Evolutionary conservation across 2,329 filamentous ascomycete species (phyloP).

Genomic region (Apiospora rasikravindrae): DNA sequence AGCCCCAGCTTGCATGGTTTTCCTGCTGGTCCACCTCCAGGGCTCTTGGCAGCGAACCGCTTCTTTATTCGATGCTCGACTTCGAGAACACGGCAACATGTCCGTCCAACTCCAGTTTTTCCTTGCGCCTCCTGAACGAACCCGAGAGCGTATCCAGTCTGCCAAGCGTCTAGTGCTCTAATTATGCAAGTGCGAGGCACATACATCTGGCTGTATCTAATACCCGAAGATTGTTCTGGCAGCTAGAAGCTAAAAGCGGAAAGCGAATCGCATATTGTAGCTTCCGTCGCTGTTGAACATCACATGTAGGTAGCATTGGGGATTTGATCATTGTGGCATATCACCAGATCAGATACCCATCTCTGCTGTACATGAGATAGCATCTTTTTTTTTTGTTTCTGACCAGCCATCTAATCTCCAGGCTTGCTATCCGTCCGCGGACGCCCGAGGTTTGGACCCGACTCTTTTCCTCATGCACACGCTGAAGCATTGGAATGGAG

Average conservation of each 20-base stretch:
- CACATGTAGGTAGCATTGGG: too few species aligned
- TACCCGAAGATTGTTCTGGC: too few species aligned
- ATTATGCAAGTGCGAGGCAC: neutral
- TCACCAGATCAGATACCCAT: too few species aligned
- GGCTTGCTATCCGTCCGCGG: neutral
- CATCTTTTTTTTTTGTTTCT: too few species aligned
- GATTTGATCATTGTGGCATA: neutral
- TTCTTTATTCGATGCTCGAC: neutral
- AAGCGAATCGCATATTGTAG: neutral
- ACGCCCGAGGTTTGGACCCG: too few species aligned
- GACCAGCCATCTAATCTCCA: neutral
- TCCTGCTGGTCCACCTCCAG: neutral
- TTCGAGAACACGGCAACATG: neutral
- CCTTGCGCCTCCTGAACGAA: neutral
- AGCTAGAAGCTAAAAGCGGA: neutral
- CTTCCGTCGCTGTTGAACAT: neutral
- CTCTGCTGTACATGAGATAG: too few species aligned
- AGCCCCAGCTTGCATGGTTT: neutral
- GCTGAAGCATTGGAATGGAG: neutral
- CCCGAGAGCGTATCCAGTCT: neutral
- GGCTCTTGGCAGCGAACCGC: neutral
- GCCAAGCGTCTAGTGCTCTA: neutral
- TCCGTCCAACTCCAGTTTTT: neutral
- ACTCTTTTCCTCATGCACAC: neutral
- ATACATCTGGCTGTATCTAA: neutral